Conservation (phyloP, 2,329 filamentous ascomycete genomes). For the Byssochlamys sp. region DNA sequence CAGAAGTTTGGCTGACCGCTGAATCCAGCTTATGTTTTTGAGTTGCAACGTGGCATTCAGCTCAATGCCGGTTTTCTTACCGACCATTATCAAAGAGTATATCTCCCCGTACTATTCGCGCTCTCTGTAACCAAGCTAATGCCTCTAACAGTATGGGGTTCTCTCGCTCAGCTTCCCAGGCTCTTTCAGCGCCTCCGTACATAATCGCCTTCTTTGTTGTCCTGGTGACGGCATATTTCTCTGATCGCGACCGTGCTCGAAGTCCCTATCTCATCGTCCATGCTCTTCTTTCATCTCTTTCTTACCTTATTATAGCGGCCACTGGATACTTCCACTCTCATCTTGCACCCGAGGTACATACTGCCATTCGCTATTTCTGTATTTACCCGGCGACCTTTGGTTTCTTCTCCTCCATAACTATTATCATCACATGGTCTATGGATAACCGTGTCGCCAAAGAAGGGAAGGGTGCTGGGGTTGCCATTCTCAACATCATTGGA, state of each 20-base stretch:
- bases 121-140: background rate
- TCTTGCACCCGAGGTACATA: conserved; percentile 24
- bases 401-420: conserved; percentile 74
- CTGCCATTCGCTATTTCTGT: conserved; percentile 54
- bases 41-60: conserved; percentile 79
- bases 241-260: conserved; percentile 57
- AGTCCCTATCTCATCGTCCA: conserved; percentile 59
- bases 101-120: conserved; percentile 5
- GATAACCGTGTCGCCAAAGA: conserved; percentile 68
- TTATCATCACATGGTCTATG: conserved; percentile 79
- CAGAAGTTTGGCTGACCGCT: background rate
- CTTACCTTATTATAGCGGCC: conserved; percentile 51
- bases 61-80: conserved; percentile 78
- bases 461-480: conserved; percentile 66
- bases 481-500: conserved; percentile 69
- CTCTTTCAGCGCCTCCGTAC: conserved; percentile 71
- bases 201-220: conserved; percentile 64
- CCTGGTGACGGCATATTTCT: conserved; percentile 61
- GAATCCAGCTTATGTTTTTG: conserved; percentile 61
- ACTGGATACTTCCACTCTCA: conserved; percentile 36
- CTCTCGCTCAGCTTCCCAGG: conserved; percentile 58
- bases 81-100: conserved; percentile 61
- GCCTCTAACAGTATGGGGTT: conserved; percentile 54
- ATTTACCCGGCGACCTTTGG: conserved; percentile 70
- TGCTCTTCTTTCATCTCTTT: conserved; percentile 59